These are phyloP conservation scores for Fomitopsis serialis DNA, from an alignment of 768 basidiomycete genomes.

Conservation along the genomic window DNA sequence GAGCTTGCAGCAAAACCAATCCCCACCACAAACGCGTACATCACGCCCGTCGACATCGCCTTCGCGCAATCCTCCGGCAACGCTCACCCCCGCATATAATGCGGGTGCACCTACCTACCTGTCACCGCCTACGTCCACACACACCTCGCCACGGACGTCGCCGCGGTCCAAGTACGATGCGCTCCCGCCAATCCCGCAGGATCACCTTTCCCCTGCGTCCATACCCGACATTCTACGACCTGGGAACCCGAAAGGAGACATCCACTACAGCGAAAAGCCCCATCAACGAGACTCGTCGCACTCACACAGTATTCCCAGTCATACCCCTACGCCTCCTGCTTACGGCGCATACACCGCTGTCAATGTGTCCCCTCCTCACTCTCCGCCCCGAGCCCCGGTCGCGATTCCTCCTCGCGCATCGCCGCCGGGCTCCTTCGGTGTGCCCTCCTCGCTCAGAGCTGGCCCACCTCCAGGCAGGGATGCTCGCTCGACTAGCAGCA, in stretches of 20 bases:
- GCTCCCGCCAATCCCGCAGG: conserved; percentile 38
- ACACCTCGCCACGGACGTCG: conserved; percentile 15
- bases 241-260: conserved; percentile 15
- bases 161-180: conserved; percentile 20
- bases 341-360: neutral
- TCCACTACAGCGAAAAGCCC: neutral
- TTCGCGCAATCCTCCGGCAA: neutral
- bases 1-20: neutral
- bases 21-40: neutral
- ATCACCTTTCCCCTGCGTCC: conserved; percentile 5
- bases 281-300: neutral
- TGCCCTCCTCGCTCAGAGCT: neutral
- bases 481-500: neutral
- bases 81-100: conserved; percentile 1
- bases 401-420: neutral
- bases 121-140: conserved; percentile 17
- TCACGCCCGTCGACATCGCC: neutral
- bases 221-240: conserved; percentile 42
- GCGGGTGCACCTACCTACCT: neutral
- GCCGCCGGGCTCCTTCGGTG: neutral
- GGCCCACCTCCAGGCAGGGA: neutral
- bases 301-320: neutral
- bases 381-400: neutral
- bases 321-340: neutral
- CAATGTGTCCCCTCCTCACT: neutral